Evolutionary conservation across 441 rosid species (phyloP), one percentile per base, ranked within the genome.

Genomic region (Bocquillonia castaneifolia): DNA sequence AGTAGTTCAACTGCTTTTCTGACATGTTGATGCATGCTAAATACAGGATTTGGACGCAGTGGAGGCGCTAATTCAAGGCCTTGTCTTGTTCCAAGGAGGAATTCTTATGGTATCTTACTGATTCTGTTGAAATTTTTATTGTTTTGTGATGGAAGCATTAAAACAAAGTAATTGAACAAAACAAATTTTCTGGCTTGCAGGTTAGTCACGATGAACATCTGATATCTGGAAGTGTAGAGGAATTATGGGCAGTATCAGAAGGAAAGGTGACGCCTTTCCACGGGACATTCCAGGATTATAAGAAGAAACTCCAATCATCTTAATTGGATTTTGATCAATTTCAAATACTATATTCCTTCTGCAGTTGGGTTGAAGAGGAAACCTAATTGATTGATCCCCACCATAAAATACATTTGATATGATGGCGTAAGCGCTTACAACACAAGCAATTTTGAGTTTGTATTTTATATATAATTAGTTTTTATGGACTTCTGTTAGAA

Each of bases 61-160:
- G 74, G 99, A 94, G 80, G 99, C 97, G 31, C 81, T 94, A 76
- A 94, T 94, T 74, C 97, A 94, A 86, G 99, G 99, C 62, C 97
- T 94, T 69, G 97, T 94, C 40, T 61, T 94, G 77, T 91, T 87
- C 86, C 97, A 94, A 83, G 99, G 99, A 79, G 97, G 99, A 63
- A 91, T 94, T 71, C 88, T 91, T 75, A 91, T 88, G 99, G 99
- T 94, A 84, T 51, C 5, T 10, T 29, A n/a, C 54, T 48, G 39
- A 20, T 39, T 56, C 17, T 25, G 10, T 13, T 55, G 53, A 31
- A 56, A 31, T 3, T 8, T 60, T 26, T 5, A 20, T 10, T 8
- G 8, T 67, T 45, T 32, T 23, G 36, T 29, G 29, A 18, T 50
- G 45, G 36, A 0, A 53, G 28, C 23, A 6, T 29, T 57, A 25